These are phyloP conservation scores for Lactarius sanguifluus DNA, from an alignment of 768 basidiomycete species.

Conservation along the genomic window DNA sequence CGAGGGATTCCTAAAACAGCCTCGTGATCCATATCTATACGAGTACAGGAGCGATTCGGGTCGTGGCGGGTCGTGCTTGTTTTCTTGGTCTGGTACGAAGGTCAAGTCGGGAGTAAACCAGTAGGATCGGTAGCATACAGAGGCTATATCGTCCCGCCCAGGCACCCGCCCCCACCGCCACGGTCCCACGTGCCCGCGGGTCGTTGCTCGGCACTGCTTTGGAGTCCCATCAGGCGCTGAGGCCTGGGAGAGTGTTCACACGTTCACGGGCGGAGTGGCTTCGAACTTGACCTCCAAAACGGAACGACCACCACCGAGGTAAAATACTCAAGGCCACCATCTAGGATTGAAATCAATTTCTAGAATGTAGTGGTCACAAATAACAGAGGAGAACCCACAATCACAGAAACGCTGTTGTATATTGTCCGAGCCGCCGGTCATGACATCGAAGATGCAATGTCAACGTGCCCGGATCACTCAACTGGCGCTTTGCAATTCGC, in stretches of 20 bases:
- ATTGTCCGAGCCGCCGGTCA: not conserved
- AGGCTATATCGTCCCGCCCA: no score
- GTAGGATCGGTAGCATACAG: no score
- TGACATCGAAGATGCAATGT: not conserved
- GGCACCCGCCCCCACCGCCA: no score
- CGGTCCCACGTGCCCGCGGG: no score
- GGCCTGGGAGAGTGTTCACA: not conserved
- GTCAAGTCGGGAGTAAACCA: no score
- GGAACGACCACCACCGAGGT: not conserved
- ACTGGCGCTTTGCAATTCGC: not conserved
- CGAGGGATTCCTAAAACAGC: no score
- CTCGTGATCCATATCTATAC: no score
- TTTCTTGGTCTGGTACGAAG: no score
- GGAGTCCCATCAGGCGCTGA: not conserved
- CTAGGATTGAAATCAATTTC: not conserved
- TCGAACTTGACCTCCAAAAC: not conserved
- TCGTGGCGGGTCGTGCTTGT: no score
- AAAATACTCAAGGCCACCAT: not conserved
- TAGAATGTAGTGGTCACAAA: not conserved
- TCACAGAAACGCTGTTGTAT: not conserved
- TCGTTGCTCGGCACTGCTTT: no score
- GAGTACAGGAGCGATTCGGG: no score
- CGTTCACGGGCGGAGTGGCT: not conserved
- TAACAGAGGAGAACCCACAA: not conserved
- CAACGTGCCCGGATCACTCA: not conserved